phyloP scores from a whole-genome alignment of 495 filamentous ascomycete species.

The Talaromyces liani region DNA sequence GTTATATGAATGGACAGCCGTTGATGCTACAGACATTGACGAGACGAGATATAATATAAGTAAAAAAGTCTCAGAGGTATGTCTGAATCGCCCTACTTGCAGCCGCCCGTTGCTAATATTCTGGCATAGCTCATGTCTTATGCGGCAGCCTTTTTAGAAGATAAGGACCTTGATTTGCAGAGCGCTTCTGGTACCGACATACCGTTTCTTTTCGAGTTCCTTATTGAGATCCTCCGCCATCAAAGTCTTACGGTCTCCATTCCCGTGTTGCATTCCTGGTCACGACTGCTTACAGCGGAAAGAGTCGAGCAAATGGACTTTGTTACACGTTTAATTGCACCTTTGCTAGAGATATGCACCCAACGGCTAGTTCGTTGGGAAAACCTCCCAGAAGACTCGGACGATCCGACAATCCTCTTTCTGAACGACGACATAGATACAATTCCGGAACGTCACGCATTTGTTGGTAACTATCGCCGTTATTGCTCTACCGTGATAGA shows the following conservation, averaged over 20 bases:
- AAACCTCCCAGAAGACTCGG: conserved; percentile 67
- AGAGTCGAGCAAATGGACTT: conserved; percentile 56
- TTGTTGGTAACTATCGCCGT: conserved; percentile 92
- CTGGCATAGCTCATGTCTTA: conserved; percentile 65
- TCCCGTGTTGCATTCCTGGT: conserved; percentile 85
- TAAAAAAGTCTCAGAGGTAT: conserved; percentile 90
- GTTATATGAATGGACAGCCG: conserved; percentile 75
- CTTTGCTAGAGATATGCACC: conserved; percentile 73
- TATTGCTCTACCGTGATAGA: conserved; percentile 85
- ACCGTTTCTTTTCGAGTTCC: conserved; percentile 68
- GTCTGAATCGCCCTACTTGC: neutral
- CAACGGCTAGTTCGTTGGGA: conserved; percentile 76
- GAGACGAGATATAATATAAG: conserved; percentile 86
- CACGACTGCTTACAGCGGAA: conserved; percentile 63
- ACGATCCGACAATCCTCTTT: conserved; percentile 72
- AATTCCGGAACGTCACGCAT: conserved; percentile 87
- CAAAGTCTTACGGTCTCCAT: conserved; percentile 88
- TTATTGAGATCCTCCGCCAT: conserved; percentile 71
- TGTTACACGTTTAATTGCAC: conserved; percentile 61
- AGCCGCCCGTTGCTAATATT: neutral
- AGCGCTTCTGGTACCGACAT: conserved; percentile 50
- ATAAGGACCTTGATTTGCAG: conserved; percentile 57
- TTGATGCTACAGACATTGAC: conserved; percentile 72
- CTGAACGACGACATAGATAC: conserved; percentile 92
- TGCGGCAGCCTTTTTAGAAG: conserved; percentile 74